Base-by-base conservation (phyloP, 2,329 filamentous ascomycete species). In the Paraphaeosphaeria minitans region DNA sequence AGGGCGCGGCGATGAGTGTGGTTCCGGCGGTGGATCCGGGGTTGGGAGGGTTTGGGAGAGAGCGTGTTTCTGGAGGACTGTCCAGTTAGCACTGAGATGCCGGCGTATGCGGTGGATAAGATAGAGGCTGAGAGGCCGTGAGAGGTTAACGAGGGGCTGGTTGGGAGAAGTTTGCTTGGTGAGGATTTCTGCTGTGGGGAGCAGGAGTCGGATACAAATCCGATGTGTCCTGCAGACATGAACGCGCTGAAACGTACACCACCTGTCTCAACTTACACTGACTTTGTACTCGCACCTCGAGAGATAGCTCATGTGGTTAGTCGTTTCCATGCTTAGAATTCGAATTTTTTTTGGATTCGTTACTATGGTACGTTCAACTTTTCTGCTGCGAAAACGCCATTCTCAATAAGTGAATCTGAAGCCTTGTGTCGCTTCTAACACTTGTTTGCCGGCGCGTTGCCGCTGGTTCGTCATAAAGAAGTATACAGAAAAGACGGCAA, bases 401-500 rank as follows among this genome's bases (percentile, higher is more conserved):
- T 7, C 22, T 71, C 60, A 82, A 54, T 78, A 81, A 1, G 79
- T 80, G 58, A 79, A 82, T 39, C 77, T 69, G 55, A 82, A 82
- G 3, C 79, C 80, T 53, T 77, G 75, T 27, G 75, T 79, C 2
- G 80, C 78, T 66, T 88, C 85, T 46, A 88, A 77, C 1, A 84
- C 54, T 35, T 71, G 76, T 66, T 78, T 77, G 1, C 84, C 84
- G 45, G 68, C 75, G 10, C 67, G 75, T 67, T 85, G 83, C 56
- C 74, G 70, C 56, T 72, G 73, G 67, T 88, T 89, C 12, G 79
- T 77, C 31, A 73, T 66, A 63, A 80, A 82, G 65, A 88, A 88
- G 61, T 84, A 83, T 2, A 79, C 37, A 0, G 83, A 81, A 61
- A 87, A 86, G 4, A 78, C 58, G 0, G 67, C 78, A 14, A 88